Base-by-base conservation (phyloP, 1,284 basidiomycete species). In the Cutaneotrichosporon mucoides region DNA sequence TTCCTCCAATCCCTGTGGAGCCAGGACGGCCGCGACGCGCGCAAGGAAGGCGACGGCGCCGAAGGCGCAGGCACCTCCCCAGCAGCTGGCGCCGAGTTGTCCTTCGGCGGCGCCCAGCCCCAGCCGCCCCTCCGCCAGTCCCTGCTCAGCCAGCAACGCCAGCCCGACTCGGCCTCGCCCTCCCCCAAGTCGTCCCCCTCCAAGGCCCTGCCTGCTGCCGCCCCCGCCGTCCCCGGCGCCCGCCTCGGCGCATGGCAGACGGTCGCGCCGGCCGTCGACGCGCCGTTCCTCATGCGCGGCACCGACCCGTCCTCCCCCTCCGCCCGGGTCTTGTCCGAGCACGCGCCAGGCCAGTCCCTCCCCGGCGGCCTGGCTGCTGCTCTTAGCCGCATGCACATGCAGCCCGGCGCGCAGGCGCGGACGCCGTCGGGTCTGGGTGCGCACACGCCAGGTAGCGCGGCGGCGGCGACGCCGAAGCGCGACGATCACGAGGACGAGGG, bases 301-400 rank as follows among this genome's bases (percentile, higher is more conserved):
- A 63, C 54, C 45, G 69, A 72, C 58, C 73, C 68, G 24, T 71
- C 63, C 42, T 75, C 66, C 43, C 76, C 69, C 33, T 68, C 73
- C 1, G 61, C 61, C 4, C 66, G 68, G 13, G 77, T 72, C 3
- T 62, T 78, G 33, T 68, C 73, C 42, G 69, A 76, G 50, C 77
- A 79, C 60, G 73, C 76, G 1, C 77, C 77, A 5, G 77, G 77
- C 38, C 75, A 76, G 59, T 70, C 68, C n/a, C 59, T 79, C 34
- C 77, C 77, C 36, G 75, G 75, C 36, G 77, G 77, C 10, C 59
- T 79, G 6, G 76, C 77, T 2, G 71, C 67, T 4, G 77, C 74
- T 2, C 63, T 79, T 13, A 75, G 72, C 6, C 67, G 76, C 55
- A 62, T 79, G 45, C 77, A 79, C 59, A 68, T 79, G 43, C 70